Base-by-base conservation (phyloP, 192 early-diverging fungal genomes). In the Coemansia sp. region DNA sequence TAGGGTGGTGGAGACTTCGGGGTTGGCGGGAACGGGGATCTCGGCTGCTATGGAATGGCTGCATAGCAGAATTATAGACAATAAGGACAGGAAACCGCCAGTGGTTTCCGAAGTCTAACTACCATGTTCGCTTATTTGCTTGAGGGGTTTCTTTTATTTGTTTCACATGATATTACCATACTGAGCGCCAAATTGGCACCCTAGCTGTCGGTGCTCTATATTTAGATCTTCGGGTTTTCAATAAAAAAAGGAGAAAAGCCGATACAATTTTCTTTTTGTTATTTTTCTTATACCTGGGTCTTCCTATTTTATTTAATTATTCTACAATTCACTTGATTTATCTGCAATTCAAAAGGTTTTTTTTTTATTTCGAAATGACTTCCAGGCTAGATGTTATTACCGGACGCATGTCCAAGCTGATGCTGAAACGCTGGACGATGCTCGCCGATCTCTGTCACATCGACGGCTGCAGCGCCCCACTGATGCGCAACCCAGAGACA, bases 41-140 rank as follows among this genome's bases (percentile, higher is more conserved):
- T 73, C 84, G 34, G 88, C 93, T 11, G 94, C 94, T 1, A 84
- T 99, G 14, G 94, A 99, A 67, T 99, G 96, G 96, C 83, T 99
- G 50, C 86, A 88, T 54, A 58, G 86, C 61, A 85, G 93, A 28
- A 79, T 96, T 64, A 88, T 94, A 56, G 85, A 93, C 30, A 97
- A 97, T 77, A 88, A 89, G 60, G 71, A 76, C 42, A 89, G 89
- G 51, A 80, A 90, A 51, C 93, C 93, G 51, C 95, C 95, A 2
- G 78, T 93, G 40, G 48, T 59, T 14, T 30, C 56, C 16, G 65
- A 67, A 5, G 38, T 57, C 2, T 67, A 50, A 42, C 17, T 11
- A n/a, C n/a, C n/a, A n/a, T n/a, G n/a, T n/a, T n/a, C n/a, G n/a
- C n/a, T n/a, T 31, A 49, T 11, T 62, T 62, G 8, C 4, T 25